Evolutionary conservation across 495 filamentous ascomycete genomes (phyloP).

Genomic region (Wilcoxina mikolae): DNA sequence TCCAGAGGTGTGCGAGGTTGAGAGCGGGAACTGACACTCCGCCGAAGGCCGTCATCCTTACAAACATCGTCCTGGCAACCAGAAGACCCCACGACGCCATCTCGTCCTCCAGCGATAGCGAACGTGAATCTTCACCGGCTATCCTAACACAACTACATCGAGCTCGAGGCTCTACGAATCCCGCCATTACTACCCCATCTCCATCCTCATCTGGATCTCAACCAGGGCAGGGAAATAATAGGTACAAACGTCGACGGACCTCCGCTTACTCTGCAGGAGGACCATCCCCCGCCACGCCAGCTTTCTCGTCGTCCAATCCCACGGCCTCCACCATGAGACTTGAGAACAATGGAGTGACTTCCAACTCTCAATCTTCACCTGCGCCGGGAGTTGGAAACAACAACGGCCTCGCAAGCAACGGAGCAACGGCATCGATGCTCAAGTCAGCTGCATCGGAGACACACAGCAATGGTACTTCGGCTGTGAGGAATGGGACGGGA

Average conservation of each 20-base stretch:
- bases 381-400: constrained; percentile 9
- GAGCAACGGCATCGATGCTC: constrained; percentile 8
- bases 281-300: constrained; percentile 6
- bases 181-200: constrained; percentile 12
- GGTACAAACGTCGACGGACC: constrained; percentile 9
- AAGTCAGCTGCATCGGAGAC: constrained; percentile 20
- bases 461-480: constrained; percentile 23
- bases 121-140: constrained; percentile 20
- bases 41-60: constrained; percentile 17
- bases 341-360: constrained; percentile 22
- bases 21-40: constrained; percentile 27
- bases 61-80: constrained; percentile 31
- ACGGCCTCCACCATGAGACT: constrained; percentile 18
- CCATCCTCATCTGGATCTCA: neutral
- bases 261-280: constrained; percentile 5
- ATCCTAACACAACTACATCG: neutral
- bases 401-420: constrained; percentile 15
- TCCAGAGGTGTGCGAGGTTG: constrained; percentile 28
- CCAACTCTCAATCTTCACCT: constrained; percentile 11
- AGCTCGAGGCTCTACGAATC: neutral
- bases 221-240: neutral
- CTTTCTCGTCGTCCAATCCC: constrained; percentile 7
- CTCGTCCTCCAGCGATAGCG: constrained; percentile 28
- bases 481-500: constrained; percentile 22
- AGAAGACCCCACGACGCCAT: constrained; percentile 28